Evolutionary conservation across 1,139 yeast genomes (phyloP).

Genomic region (Entelexis sorbosivorans): DNA sequence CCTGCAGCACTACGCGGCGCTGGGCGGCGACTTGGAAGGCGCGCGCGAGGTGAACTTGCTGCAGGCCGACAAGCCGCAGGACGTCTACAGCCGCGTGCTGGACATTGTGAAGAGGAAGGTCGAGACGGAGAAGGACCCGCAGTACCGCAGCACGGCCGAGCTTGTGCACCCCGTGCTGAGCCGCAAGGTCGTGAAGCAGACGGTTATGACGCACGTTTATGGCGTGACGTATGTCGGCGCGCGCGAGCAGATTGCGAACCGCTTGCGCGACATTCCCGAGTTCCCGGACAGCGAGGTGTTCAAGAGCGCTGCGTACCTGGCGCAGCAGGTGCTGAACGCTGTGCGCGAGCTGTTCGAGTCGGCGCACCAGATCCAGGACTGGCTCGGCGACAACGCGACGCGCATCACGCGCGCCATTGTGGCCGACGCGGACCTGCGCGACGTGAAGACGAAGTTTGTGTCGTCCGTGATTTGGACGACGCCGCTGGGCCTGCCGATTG

Average conservation of each 20-base stretch:
- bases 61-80: constrained; percentile 79
- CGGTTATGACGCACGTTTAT: constrained; percentile 97
- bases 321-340: constrained; percentile 69
- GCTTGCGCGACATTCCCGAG: constrained; percentile 36
- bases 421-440: constrained; percentile 28
- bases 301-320: constrained; percentile 51
- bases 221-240: constrained; percentile 97
- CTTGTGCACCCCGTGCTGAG: constrained; percentile 52
- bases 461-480: constrained; percentile 96
- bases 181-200: constrained; percentile 87
- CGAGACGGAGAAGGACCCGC: constrained; percentile 40
- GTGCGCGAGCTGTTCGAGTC: constrained; percentile 79
- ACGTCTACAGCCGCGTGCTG: constrained; percentile 80
- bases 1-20: constrained; percentile 92
- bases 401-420: constrained; percentile 70
- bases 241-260: constrained; percentile 56
- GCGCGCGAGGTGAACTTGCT: constrained; percentile 82
- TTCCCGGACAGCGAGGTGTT: constrained; percentile 32
- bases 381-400: constrained; percentile 83
- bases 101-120: constrained; percentile 50
- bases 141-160: constrained; percentile 38
- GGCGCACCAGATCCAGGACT: constrained; percentile 91
- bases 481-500: constrained; percentile 77
- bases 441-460: constrained; percentile 40
- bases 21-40: constrained; percentile 93